A percentile compares a stretch with the other conserved stretches of the same genome.
Conservation (phyloP, 2,329 filamentous ascomycete species). For the Cladosporium sp. region DNA sequence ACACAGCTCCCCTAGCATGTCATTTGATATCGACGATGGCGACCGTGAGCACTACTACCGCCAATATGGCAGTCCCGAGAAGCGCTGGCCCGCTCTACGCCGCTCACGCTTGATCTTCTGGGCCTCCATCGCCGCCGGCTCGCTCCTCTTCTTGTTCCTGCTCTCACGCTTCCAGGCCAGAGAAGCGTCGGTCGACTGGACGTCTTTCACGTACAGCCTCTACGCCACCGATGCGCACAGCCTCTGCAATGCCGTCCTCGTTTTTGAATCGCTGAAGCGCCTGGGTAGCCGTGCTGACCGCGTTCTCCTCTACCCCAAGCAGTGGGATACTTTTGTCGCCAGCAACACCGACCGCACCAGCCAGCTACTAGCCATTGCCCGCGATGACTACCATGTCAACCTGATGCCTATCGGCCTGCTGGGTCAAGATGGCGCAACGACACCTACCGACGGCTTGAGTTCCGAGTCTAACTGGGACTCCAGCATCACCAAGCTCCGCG, state of each 20-base stretch:
- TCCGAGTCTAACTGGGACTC: constrained; percentile 49
- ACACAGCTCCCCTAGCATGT: background rate
- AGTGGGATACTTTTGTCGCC: constrained; percentile 29
- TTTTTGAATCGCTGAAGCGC: constrained; percentile 37
- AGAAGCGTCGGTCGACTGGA: constrained; percentile 29
- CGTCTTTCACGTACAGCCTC: constrained; percentile 39
- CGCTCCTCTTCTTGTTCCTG: background rate
- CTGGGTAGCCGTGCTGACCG: constrained; percentile 40
- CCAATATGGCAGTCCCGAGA: constrained; percentile 8
- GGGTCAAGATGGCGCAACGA: constrained; percentile 22
- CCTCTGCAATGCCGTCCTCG: constrained; percentile 41
- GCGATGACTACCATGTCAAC: constrained; percentile 47
- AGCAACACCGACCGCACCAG: constrained; percentile 20
- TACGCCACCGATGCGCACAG: constrained; percentile 41
- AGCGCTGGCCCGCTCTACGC: constrained; percentile 8
- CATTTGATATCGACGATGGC: constrained; percentile 11
- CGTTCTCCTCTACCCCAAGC: constrained; percentile 40
- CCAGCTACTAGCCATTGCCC: constrained; percentile 43
- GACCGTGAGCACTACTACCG: constrained; percentile 12
- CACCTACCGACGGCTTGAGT: constrained; percentile 23
- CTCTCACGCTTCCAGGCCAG: background rate
- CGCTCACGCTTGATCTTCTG: constrained; percentile 8
- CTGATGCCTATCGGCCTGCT: constrained; percentile 40
- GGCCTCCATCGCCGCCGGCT: background rate
- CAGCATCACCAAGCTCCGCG: constrained; percentile 63